Conservation (phyloP, 2,329 filamentous ascomycete genomes). For the Xylariaceae sp. region DNA sequence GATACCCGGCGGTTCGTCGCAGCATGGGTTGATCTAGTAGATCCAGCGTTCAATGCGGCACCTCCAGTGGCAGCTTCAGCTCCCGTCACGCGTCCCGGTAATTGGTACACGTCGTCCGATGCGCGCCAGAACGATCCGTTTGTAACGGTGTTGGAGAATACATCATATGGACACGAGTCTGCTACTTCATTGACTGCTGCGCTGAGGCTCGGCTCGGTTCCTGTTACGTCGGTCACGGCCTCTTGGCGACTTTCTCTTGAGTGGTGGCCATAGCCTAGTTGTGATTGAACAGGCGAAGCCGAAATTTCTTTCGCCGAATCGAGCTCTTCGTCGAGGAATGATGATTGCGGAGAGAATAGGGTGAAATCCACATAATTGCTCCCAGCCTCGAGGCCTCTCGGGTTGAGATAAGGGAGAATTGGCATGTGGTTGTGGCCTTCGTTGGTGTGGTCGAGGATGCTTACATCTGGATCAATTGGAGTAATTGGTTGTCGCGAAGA, state of each 20-base stretch:
- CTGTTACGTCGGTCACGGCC: not conserved
- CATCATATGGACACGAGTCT: not conserved
- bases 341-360: conserved; percentile 49
- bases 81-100: not conserved
- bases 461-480: conserved; percentile 22
- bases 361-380: conserved; percentile 53
- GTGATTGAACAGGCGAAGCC: conserved; percentile 18
- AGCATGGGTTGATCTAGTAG: not conserved
- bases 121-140: not conserved
- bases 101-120: not conserved
- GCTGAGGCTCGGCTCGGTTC: no score
- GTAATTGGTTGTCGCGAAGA: conserved; percentile 33
- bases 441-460: conserved; percentile 9
- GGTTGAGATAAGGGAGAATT: conserved; percentile 42
- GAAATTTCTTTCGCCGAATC: conserved; percentile 27
- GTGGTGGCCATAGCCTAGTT: not conserved
- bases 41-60: not conserved
- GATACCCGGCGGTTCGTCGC: not conserved
- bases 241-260: not conserved
- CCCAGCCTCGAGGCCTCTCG: conserved; percentile 34
- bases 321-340: conserved; percentile 48
- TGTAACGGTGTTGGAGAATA: not conserved
- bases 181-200: not conserved
- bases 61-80: not conserved
- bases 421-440: conserved; percentile 19